phyloP scores from a whole-genome alignment of 2,329 filamentous ascomycete species.

The Biscogniauxia mediterranea region DNA sequence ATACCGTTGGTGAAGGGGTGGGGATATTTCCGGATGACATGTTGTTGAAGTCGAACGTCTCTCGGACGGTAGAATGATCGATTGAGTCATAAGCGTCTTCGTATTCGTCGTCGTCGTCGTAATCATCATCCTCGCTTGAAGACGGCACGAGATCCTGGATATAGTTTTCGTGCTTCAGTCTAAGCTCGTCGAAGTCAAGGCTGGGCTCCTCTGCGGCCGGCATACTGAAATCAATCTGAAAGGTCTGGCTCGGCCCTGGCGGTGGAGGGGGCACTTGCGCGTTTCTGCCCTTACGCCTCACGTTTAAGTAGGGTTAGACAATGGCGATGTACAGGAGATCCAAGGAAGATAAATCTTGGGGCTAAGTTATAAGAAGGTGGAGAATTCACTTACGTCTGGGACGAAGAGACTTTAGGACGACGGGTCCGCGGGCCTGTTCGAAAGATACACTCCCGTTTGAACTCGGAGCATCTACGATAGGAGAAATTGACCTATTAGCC shows the following conservation, averaged over 20 bases:
- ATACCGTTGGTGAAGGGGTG: constrained; percentile 27
- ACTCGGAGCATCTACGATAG: constrained; percentile 46
- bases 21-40: constrained; percentile 23
- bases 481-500: not conserved
- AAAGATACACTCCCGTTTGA: constrained; percentile 53
- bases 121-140: not conserved
- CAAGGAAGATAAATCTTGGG: constrained; percentile 1
- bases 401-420: constrained; percentile 39
- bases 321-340: too few relatives aligned
- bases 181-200: constrained; percentile 42
- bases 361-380: constrained; percentile 10
- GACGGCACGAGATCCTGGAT: constrained; percentile 41
- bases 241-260: constrained; percentile 46
- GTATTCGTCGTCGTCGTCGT: constrained; percentile 23
- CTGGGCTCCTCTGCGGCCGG: constrained; percentile 38
- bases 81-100: constrained; percentile 3
- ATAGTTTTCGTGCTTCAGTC: constrained; percentile 41
- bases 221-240: constrained; percentile 53
- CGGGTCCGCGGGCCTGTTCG: constrained; percentile 50
- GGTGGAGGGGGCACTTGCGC: constrained; percentile 31
- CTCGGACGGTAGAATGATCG: constrained; percentile 4
- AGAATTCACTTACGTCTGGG: constrained; percentile 39
- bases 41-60: constrained; percentile 28
- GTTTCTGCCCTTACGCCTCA: constrained; percentile 9
- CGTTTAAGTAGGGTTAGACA: constrained; percentile 3